Evolutionary conservation across 2,329 filamentous ascomycete species (phyloP), one percentile per base, ranked within the genome.

Genomic region (Epichloe baconii): DNA sequence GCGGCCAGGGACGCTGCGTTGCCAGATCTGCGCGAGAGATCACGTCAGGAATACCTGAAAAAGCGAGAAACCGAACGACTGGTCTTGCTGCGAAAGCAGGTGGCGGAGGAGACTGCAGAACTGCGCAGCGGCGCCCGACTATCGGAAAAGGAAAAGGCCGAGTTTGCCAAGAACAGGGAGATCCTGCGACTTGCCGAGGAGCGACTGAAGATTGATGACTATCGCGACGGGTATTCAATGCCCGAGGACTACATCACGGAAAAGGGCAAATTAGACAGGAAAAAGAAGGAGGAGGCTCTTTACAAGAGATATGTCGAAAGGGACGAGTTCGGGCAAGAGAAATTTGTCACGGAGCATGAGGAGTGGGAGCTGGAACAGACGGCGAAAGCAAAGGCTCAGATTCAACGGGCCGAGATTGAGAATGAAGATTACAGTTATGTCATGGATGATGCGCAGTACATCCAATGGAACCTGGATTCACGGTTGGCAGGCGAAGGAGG

Each of bases 231-330:
- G 2, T 98, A 97, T 68, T 78, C 84, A 57, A 83, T 98, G 71
- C 93, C 91, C 0, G 90, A 96, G 56, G 89, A 96, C 64, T 95
- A 95, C 63, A 91, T 95, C 55, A 95, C 87, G 0, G 89, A 94
- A 64, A 90, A 91, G 68, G 89, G 88, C 21, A 93, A 94, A 62
- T 83, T 95, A 55, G 86, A 95, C 63, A 77, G 78, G 58, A 89
- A 86, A 64, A 86, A 86, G 64, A 97, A 97, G 65, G 81, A 93
- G 56, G 87, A 94, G 23, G 88, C 87, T 0, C 75, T 98, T 11
- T 95, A 95, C 69, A 90, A 88, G 65, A 81, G 90, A 48, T 91
- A 95, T 59, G 83, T 95, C 3, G 90, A 96, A 55, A 79, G 80
- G 54, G 89, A 95, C 59, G 87, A 94, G 60, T 84, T 84, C 59